Evolutionary conservation across 2,329 filamentous ascomycete species (phyloP).

Genomic region (Malbranchea zuffiana): DNA sequence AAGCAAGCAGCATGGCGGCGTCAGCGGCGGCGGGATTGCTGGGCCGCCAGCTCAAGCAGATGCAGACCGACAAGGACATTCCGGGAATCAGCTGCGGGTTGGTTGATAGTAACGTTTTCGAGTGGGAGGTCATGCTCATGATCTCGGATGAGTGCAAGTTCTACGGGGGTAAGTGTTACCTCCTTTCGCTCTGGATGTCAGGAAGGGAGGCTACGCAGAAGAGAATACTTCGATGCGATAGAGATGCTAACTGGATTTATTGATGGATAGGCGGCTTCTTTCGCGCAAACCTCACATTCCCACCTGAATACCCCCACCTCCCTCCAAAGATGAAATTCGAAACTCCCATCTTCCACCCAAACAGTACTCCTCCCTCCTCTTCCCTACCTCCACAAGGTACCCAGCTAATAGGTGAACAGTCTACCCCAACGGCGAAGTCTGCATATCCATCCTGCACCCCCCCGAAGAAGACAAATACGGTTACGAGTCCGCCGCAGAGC

Average conservation of each 20-base stretch:
- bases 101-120: constrained; percentile 72
- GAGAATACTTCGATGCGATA: no score
- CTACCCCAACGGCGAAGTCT: constrained; percentile 76
- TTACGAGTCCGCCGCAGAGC: constrained; percentile 80
- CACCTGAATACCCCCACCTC: constrained; percentile 70
- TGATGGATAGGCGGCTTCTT: constrained; percentile 71
- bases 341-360: constrained; percentile 81
- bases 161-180: constrained; percentile 63
- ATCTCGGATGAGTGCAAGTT: constrained; percentile 87
- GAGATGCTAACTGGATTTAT: not conserved
- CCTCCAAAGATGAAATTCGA: constrained; percentile 86
- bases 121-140: constrained; percentile 99
- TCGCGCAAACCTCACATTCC: constrained; percentile 73
- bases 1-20: constrained; percentile 24
- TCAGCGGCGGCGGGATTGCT: constrained; percentile 61
- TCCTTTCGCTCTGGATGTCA: constrained; percentile 1
- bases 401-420: no score
- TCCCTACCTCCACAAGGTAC: not conserved
- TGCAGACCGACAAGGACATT: constrained; percentile 82
- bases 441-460: constrained; percentile 93
- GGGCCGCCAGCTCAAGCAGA: constrained; percentile 78
- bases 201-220: not conserved
- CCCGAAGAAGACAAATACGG: constrained; percentile 90
- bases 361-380: constrained; percentile 45
- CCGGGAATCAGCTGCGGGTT: constrained; percentile 90